A percentile compares a stretch with the other conserved stretches of the same genome.
phyloP scores from a whole-genome alignment of 176 grass and related monocot genomes.

The Musa schizocarpa region DNA sequence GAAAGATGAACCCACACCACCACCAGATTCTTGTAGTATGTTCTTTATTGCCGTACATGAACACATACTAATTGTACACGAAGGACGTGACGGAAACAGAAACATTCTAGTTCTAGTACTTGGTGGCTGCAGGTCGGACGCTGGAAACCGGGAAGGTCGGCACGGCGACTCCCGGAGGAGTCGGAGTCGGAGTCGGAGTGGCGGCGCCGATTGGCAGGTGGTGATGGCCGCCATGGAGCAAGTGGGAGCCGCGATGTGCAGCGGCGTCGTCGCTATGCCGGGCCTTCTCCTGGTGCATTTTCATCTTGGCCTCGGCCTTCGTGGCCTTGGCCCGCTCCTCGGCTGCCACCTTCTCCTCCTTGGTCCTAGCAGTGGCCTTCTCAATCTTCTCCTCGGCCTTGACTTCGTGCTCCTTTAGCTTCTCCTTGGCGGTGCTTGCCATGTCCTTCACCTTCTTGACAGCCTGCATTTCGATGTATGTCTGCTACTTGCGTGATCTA shows the following conservation, averaged over 20 bases:
- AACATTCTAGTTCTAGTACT: neutral
- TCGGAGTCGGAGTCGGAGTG: neutral
- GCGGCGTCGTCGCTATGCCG: conserved; percentile 27
- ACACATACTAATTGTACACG: neutral
- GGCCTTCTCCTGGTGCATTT: conserved; percentile 40
- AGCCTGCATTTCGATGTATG: conserved; percentile 24
- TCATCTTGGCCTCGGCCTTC: conserved; percentile 48
- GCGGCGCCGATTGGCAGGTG: neutral
- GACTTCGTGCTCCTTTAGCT: conserved; percentile 33
- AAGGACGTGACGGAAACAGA: neutral
- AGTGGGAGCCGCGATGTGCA: neutral
- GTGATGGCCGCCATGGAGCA: neutral
- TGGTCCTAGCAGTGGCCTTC: conserved; percentile 28
- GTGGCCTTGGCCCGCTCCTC: conserved; percentile 55
- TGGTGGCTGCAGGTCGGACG: neutral
- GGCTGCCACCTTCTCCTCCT: conserved; percentile 32
- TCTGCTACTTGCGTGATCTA: neutral
- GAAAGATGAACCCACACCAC: neutral
- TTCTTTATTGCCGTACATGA: neutral
- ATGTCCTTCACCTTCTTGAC: conserved; percentile 45
- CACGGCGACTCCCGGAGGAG: neutral
- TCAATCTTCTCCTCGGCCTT: conserved; percentile 41
- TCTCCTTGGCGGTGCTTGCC: conserved; percentile 36
- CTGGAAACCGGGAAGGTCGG: neutral
- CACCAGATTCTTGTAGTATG: neutral